Percentiles rank a stretch among this genome's conserved stretches.
Evolutionary conservation across 108 stramenopile species (phyloP).

Genomic region (Conticribra weissflogii): DNA sequence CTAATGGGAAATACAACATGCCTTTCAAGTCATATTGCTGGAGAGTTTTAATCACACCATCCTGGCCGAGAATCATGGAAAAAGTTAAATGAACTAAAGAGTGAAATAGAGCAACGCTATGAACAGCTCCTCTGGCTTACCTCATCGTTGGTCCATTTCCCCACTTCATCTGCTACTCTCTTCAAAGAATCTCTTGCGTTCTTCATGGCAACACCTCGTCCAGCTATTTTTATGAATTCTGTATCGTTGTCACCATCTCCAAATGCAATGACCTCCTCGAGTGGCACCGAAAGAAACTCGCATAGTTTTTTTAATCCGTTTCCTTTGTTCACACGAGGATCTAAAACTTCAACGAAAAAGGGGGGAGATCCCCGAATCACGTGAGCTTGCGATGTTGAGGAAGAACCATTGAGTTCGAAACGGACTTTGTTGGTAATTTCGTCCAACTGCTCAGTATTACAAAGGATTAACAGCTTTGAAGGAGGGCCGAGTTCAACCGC

Average conservation of each 20-base stretch:
- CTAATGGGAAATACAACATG: conserved; percentile 13
- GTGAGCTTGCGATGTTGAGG: conserved; percentile 5
- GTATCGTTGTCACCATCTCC: conserved; percentile 86
- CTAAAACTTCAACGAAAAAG: conserved; percentile 69
- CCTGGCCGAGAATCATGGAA: neutral
- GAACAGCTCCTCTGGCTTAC: neutral
- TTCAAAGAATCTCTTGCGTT: conserved; percentile 64
- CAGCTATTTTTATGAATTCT: conserved; percentile 67
- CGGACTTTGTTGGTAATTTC: conserved; percentile 6
- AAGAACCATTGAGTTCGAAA: conserved; percentile 3
- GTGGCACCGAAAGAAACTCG: conserved; percentile 35
- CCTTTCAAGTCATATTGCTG: conserved; percentile 23
- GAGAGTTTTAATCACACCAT: conserved; percentile 65
- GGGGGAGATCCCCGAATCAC: conserved; percentile 52
- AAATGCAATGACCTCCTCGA: conserved; percentile 66
- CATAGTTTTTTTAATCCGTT: conserved; percentile 57
- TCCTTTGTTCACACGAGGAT: conserved; percentile 61
- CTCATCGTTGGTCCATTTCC: conserved; percentile 69
- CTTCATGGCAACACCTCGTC: conserved; percentile 75
- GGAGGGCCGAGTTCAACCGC: conserved; percentile 37
- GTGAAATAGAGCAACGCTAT: neutral
- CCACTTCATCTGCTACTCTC: conserved; percentile 55
- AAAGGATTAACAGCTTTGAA: conserved; percentile 60
- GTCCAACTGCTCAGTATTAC: conserved; percentile 37
- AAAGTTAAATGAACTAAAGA: neutral